Base-by-base conservation (phyloP, 2,329 filamentous ascomycete genomes). In the Fusarium nygamai region DNA sequence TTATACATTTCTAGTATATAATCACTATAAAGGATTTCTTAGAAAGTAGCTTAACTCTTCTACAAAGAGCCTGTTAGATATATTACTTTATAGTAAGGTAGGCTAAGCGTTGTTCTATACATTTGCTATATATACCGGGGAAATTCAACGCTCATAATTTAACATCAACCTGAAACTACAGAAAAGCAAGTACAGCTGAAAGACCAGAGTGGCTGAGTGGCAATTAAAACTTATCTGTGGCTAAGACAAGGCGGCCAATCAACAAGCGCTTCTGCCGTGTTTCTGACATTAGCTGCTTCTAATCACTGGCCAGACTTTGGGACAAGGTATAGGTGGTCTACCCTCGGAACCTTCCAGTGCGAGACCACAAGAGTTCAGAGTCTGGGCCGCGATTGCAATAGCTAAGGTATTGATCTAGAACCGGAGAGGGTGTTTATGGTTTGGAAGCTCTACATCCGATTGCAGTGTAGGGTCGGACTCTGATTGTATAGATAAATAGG, bases 11-110 rank as follows among this genome's bases (percentile, higher is more conserved):
- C n/a, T n/a, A n/a, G n/a, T n/a, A n/a, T n/a, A n/a, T n/a, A n/a
- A n/a, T n/a, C n/a, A n/a, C n/a, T n/a, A n/a, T n/a, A n/a, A n/a
- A n/a, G n/a, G n/a, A n/a, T n/a, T n/a, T n/a, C n/a, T n/a, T 11
- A 5, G 9, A 11, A 10, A 0, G n/a, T 43, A 0, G 22, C 6
- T 17, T 0, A 1, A 12, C 3, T 16, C 3, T 24, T 17, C 0
- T 11, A 17, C 2, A 16, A 11, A 17, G 9, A 43, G n/a, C n/a
- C 4, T 43, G 24, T 0, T 1, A 4, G n/a, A 44, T 6, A 44
- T 11, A 17, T 17, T 2, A 24, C 14, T 12, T 8, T 11, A 17
- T 24, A 24, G 6, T 6, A 5, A 8, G 16, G 6, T 17, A 2
- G 41, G n/a, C 16, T 11, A 24, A 44, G 41, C 16, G 6, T 1